A percentile compares a stretch with the other conserved stretches of the same genome.
phyloP scores from a whole-genome alignment of 2,329 filamentous ascomycete genomes.

The Apiospora koreana region DNA sequence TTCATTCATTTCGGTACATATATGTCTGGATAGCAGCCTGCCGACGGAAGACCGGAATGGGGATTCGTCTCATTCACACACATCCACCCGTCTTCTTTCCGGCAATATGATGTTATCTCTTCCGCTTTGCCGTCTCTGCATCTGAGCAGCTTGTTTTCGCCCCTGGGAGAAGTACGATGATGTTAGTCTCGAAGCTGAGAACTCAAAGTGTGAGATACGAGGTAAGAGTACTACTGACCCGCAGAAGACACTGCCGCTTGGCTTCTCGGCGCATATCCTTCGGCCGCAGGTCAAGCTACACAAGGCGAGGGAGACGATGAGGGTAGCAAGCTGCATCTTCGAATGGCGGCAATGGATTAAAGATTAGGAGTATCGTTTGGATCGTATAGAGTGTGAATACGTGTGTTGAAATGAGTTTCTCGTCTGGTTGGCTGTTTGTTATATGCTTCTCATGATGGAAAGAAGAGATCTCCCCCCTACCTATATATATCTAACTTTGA shows the following conservation, averaged over 20 bases:
- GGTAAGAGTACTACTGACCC: not conserved
- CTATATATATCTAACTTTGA: too few species aligned
- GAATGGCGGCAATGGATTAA: not conserved
- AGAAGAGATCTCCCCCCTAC: too few species aligned
- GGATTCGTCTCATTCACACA: not conserved
- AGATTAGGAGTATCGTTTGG: too few species aligned
- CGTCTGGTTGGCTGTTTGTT: not conserved
- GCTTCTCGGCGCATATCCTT: not conserved
- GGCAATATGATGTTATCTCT: not conserved
- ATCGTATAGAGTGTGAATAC: not conserved
- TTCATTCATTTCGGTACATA: not conserved
- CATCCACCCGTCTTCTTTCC: not conserved
- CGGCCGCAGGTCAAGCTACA: not conserved
- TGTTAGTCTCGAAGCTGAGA: too few species aligned
- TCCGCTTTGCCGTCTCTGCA: not conserved
- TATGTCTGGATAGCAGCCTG: not conserved
- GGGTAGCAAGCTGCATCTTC: not conserved
- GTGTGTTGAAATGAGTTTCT: not conserved
- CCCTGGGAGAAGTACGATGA: not conserved
- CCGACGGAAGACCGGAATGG: not conserved
- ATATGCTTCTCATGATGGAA: too few species aligned
- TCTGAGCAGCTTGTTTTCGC: not conserved
- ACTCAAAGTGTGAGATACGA: too few species aligned
- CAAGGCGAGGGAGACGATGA: not conserved
- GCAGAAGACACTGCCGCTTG: not conserved